These are phyloP conservation scores for Candida jianshihensis DNA, from an alignment of 805 yeast genomes.

Conservation along the genomic window DNA sequence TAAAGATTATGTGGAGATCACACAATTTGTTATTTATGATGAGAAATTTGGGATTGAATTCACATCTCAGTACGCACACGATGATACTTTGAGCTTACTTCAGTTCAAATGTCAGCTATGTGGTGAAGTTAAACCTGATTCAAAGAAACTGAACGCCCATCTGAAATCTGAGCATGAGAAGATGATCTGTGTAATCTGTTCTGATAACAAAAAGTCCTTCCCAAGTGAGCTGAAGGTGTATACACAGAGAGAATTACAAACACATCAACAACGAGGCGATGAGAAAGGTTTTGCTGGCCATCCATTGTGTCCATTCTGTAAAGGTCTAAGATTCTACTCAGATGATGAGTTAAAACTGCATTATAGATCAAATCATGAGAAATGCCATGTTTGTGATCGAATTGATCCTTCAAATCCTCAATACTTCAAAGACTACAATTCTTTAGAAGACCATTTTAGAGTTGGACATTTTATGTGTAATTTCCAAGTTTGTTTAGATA, in stretches of 20 bases:
- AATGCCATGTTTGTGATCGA: conserved; percentile 85
- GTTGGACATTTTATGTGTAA: conserved; percentile 70
- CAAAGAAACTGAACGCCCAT: conserved; percentile 60
- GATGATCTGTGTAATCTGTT: conserved; percentile 70
- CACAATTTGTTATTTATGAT: conserved; percentile 28
- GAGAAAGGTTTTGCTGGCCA: conserved; percentile 78
- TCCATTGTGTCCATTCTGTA: conserved; percentile 81
- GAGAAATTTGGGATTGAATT: conserved; percentile 51
- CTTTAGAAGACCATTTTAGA: conserved; percentile 69
- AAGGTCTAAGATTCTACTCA: conserved; percentile 69
- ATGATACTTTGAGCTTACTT: conserved; percentile 44
- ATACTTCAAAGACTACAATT: conserved; percentile 72
- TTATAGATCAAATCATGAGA: conserved; percentile 77
- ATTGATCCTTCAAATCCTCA: conserved; percentile 53
- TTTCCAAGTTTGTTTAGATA: conserved; percentile 73
- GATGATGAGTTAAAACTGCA: conserved; percentile 82
- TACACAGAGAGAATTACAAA: conserved; percentile 52
- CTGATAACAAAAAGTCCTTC: conserved; percentile 69
- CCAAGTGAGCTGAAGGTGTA: conserved; percentile 61
- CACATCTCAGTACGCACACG: conserved; percentile 42
- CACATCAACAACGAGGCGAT: conserved; percentile 73
- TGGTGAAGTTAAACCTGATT: conserved; percentile 34
- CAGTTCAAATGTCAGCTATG: conserved; percentile 45
- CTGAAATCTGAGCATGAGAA: conserved; percentile 55
- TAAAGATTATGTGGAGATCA: conserved; percentile 32